phyloP scores from a whole-genome alignment of 1,139 yeast species.

The Spencermartinsiella ligniputridi region DNA sequence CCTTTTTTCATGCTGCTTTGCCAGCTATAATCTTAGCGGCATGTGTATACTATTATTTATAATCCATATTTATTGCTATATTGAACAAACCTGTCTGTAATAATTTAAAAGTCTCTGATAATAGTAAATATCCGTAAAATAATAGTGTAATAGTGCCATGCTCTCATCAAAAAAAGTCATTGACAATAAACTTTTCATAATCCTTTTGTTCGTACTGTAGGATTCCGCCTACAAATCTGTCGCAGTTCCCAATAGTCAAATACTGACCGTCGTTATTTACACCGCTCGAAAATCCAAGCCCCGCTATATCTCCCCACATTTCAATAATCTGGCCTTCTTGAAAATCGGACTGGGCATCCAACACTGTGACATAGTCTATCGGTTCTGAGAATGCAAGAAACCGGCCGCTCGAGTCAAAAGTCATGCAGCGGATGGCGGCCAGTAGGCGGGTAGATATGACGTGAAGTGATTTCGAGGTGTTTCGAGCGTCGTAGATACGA shows the following conservation, averaged over 20 bases:
- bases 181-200: constrained; percentile 38
- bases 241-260: constrained; percentile 51
- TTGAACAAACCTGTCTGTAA: too few species aligned
- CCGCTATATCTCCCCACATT: constrained; percentile 57
- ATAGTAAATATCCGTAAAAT: too few species aligned
- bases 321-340: constrained; percentile 45
- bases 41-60: too few species aligned
- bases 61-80: too few species aligned
- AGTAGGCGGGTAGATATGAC: constrained; percentile 36
- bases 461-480: constrained; percentile 38
- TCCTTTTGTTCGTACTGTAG: constrained; percentile 45
- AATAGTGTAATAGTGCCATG: neutral
- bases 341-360: constrained; percentile 30
- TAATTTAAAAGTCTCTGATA: too few species aligned
- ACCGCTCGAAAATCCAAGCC: constrained; percentile 46
- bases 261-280: constrained; percentile 47
- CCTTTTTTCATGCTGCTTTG: too few species aligned
- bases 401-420: constrained; percentile 45
- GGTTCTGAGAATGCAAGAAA: constrained; percentile 56
- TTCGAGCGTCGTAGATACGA: constrained; percentile 47
- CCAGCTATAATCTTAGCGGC: too few species aligned
- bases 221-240: constrained; percentile 56
- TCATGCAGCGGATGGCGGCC: constrained; percentile 50
- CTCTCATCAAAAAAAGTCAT: constrained; percentile 33
- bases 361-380: constrained; percentile 53